Base-by-base conservation (phyloP, 345 rosid species). In the Laguncularia racemosa region DNA sequence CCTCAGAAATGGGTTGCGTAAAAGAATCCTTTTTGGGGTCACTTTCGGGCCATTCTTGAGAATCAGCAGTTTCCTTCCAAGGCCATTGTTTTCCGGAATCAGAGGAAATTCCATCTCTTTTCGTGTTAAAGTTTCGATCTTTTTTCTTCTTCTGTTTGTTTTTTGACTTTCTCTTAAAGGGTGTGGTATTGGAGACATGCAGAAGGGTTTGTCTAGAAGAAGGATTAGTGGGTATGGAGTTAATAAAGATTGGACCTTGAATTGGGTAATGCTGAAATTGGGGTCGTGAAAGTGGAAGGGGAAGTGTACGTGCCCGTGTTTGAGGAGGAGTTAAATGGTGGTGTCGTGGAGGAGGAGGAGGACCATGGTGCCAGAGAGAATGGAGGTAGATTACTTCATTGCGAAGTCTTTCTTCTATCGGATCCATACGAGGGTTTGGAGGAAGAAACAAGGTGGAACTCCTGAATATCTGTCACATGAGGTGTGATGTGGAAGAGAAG, bases 321-420 rank as follows among this genome's bases (percentile, higher is more conserved):
- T 23, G 45, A 4, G 72, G 73, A 54, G 40, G 6, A 33, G 9
- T 66, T 71, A 2, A 19, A 19, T 20, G 20, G 23, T 20, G 54
- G 33, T 23, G 17, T 4, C 12, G 46, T 5, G 75, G 65, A 55
- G 67, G 73, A 0, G 56, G 48, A n/a, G 90, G 89, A 12, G 93
- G 97, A 57, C 93, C 95, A 61, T 69, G 81, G 50, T 74, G 84
- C 93, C 91, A 85, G 52, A 90, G 89, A 19, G 77, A 72, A 67
- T 84, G 95, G 56, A 86, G 95, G 76, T 74, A 80, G 56, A 82
- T 67, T 20, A 85, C 95, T 58, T 85, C 97, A 15, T 80, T 77
- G 59, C 72, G 76, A 61, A 75, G 73, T 20, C 73, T 66, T 62
- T 71, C 70, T 48, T 78, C 86, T 53, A 63, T 71, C n/a, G 69